Percentiles rank a stretch among this genome's conserved stretches.
Evolutionary conservation across 352 stramenopile species (phyloP).

Genomic region (Phytophthora agathidicida): DNA sequence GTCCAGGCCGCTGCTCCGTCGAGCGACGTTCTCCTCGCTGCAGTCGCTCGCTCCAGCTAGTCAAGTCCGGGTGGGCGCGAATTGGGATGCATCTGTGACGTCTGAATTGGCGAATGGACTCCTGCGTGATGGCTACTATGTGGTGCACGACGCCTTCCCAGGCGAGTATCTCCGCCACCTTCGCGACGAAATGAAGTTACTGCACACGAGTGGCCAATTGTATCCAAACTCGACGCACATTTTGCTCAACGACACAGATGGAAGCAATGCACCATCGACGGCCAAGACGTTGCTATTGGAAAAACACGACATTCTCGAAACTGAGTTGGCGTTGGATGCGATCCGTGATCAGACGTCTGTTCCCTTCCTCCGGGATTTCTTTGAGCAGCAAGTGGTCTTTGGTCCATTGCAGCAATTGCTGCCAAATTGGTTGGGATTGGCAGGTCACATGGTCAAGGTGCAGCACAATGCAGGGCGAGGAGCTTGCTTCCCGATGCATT

Average conservation of each 20-base stretch:
- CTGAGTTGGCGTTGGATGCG: slow-evolving; percentile 65
- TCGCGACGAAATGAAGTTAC: slow-evolving; percentile 56
- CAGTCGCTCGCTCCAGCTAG: slow-evolving; percentile 9
- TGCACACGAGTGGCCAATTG: slow-evolving; percentile 52
- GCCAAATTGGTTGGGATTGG: slow-evolving; percentile 51
- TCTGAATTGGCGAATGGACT: slow-evolving; percentile 32
- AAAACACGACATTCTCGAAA: slow-evolving; percentile 85
- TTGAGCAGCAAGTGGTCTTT: slow-evolving; percentile 68
- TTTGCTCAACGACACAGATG: slow-evolving; percentile 34
- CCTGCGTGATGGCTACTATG: slow-evolving; percentile 56
- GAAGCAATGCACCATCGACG: slow-evolving; percentile 5
- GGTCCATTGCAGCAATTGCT: slow-evolving; percentile 36
- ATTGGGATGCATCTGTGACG: slow-evolving; percentile 45
- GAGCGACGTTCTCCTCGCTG: slow-evolving; percentile 8
- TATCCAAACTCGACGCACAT: slow-evolving; percentile 87
- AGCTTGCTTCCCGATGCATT: slow-evolving; percentile 88
- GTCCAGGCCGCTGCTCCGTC: background rate
- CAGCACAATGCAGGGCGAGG: slow-evolving; percentile 80
- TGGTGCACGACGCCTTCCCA: slow-evolving; percentile 60
- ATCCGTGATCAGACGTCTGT: slow-evolving; percentile 37
- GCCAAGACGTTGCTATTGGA: slow-evolving; percentile 59
- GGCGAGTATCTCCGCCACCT: slow-evolving; percentile 46
- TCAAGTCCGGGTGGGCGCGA: slow-evolving; percentile 7
- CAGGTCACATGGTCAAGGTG: slow-evolving; percentile 75
- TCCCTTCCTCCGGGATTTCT: slow-evolving; percentile 57